These are phyloP conservation scores for Penicillium griseofulvum DNA, from an alignment of 2,329 filamentous ascomycete species.

Conservation along the genomic window DNA sequence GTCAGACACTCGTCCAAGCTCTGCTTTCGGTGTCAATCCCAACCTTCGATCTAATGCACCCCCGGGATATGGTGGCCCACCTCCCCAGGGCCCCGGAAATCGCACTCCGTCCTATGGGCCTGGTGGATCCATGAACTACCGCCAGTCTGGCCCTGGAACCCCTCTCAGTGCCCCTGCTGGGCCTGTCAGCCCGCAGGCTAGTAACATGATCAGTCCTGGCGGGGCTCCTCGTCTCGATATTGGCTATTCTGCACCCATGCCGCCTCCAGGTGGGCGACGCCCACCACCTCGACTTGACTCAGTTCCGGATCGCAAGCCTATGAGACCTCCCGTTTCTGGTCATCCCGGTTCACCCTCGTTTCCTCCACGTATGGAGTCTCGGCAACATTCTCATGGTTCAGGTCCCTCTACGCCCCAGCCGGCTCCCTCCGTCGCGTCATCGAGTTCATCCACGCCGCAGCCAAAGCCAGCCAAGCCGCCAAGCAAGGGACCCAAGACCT, in stretches of 20 bases:
- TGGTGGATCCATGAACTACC: conserved; percentile 33
- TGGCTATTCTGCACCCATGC: conserved; percentile 48
- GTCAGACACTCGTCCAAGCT: conserved; percentile 44
- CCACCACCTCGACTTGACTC: conserved; percentile 32
- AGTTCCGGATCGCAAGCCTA: conserved; percentile 31
- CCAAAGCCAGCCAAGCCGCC: conserved; percentile 44
- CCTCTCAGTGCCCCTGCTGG: conserved; percentile 28
- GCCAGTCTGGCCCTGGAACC: conserved; percentile 33
- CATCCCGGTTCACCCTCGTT: conserved; percentile 31
- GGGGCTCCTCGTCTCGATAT: conserved; percentile 44
- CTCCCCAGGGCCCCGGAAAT: conserved; percentile 17
- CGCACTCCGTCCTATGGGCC: conserved; percentile 34
- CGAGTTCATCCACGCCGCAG: conserved; percentile 33
- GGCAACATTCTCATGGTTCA: conserved; percentile 32
- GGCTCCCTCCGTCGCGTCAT: conserved; percentile 17
- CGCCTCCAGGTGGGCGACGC: conserved; percentile 36
- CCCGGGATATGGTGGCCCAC: conserved; percentile 29
- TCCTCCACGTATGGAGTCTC: conserved; percentile 35
- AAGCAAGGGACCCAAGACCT: conserved; percentile 84
- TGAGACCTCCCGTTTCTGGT: conserved; percentile 31
- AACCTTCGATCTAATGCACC: conserved; percentile 44
- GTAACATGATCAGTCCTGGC: conserved; percentile 25
- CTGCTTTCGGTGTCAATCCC: conserved; percentile 50
- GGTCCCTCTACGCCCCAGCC: conserved; percentile 45
- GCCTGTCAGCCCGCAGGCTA: conserved; percentile 30